These are phyloP conservation scores for Rhodosporidiobolus sp. DNA, from an alignment of 768 basidiomycete genomes.

Conservation along the genomic window DNA sequence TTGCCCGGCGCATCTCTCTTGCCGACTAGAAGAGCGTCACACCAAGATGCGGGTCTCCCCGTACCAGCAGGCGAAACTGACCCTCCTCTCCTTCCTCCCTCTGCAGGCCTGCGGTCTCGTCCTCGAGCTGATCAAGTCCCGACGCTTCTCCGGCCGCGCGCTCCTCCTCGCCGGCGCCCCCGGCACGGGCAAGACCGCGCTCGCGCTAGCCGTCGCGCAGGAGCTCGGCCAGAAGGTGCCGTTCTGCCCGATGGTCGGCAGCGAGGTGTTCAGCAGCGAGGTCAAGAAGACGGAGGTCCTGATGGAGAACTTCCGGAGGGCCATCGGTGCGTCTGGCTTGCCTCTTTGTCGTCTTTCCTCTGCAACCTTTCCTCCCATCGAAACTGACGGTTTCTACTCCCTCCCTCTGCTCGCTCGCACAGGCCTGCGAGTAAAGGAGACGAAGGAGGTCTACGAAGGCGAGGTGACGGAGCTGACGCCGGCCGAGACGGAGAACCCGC, in stretches of 20 bases:
- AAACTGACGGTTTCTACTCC: neutral
- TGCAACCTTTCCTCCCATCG: neutral
- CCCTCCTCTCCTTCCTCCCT: neutral
- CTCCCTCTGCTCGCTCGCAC: conserved; percentile 3
- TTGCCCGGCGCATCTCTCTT: too few relatives aligned
- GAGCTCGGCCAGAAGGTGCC: conserved; percentile 93
- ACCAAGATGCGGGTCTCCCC: too few relatives aligned
- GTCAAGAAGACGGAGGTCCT: conserved; percentile 99
- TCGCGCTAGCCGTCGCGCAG: conserved; percentile 90
- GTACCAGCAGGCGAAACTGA: neutral
- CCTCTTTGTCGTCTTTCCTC: neutral
- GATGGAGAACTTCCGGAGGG: conserved; percentile 87
- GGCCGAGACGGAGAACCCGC: conserved; percentile 91
- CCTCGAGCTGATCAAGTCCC: conserved; percentile 81
- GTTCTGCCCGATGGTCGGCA: conserved; percentile 98
- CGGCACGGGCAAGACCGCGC: conserved; percentile 95
- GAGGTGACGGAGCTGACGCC: conserved; percentile 97
- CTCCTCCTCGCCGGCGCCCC: conserved; percentile 90
- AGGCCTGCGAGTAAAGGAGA: conserved; percentile 98
- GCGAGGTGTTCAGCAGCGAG: conserved; percentile 92
- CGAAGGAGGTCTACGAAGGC: conserved; percentile 97
- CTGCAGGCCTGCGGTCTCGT: conserved; percentile 82
- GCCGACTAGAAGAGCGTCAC: too few relatives aligned
- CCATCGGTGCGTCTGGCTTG: conserved; percentile 69
- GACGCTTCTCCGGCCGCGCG: conserved; percentile 90